Evolutionary conservation across 1,284 basidiomycete species (phyloP).

Genomic region (Pholiota adiposa): DNA sequence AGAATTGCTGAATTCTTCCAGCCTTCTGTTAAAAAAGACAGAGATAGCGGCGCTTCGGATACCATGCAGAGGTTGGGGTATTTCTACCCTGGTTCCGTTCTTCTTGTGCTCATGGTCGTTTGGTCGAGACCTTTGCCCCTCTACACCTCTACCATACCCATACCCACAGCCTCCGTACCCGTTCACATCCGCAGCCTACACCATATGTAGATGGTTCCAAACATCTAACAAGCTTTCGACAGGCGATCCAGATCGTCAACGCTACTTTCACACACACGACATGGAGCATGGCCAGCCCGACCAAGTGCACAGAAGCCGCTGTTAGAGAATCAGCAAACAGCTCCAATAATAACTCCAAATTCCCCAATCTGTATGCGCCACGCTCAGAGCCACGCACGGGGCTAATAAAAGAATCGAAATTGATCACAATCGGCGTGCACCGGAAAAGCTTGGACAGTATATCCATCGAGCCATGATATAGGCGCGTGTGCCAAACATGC

Average conservation of each 20-base stretch:
- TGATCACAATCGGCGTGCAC: background rate
- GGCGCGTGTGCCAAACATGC: background rate
- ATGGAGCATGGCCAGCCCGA: background rate
- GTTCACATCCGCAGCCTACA: background rate
- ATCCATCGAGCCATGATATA: background rate
- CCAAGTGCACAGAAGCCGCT: background rate
- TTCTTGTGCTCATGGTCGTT: background rate
- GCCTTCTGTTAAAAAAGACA: too few species aligned
- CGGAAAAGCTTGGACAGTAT: background rate
- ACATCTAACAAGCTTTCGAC: too few species aligned
- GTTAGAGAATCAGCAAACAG: background rate
- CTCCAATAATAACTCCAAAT: background rate
- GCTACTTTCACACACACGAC: background rate
- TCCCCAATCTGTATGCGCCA: constrained; percentile 1
- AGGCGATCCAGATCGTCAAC: background rate
- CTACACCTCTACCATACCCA: too few species aligned
- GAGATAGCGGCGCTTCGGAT: too few species aligned
- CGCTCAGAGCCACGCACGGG: background rate
- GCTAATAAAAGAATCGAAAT: background rate
- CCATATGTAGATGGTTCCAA: too few species aligned
- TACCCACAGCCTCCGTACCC: background rate
- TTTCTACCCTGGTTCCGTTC: too few species aligned
- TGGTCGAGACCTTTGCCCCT: background rate
- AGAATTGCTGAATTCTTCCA: too few species aligned
- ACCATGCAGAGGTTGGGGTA: too few species aligned